These are phyloP conservation scores for Chamaecrista fasciculata DNA, from an alignment of 306 rosid genomes.

Conservation along the genomic window DNA sequence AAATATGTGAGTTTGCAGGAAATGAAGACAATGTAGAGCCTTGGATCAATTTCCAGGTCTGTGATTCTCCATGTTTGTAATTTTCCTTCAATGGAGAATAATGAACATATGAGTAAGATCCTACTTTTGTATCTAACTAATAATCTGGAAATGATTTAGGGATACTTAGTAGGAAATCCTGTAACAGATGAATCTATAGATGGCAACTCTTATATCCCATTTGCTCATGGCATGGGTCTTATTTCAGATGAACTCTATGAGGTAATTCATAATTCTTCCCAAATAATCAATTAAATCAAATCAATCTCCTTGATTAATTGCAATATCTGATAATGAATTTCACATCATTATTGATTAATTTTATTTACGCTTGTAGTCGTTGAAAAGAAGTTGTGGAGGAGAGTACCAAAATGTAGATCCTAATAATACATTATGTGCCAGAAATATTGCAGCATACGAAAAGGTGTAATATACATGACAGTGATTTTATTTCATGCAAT, in stretches of 20 bases:
- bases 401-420: conserved; percentile 24
- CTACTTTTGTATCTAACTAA: too few relatives aligned
- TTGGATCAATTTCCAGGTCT: neutral
- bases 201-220: conserved; percentile 14
- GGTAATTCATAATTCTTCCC: conserved; percentile 8
- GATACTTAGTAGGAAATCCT: conserved; percentile 47
- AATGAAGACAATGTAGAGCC: neutral
- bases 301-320: too few relatives aligned
- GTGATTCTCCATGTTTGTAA: too few relatives aligned
- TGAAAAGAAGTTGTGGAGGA: conserved; percentile 33
- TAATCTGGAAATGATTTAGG: conserved; percentile 26
- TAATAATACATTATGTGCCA: conserved; percentile 27
- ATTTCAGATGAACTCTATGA: conserved; percentile 43
- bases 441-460: neutral
- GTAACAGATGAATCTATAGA: neutral
- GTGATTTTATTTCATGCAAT: neutral
- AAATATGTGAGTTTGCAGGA: neutral
- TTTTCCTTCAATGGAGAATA: neutral
- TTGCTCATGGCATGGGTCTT: conserved; percentile 31
- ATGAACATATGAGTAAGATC: too few relatives aligned
- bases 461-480: neutral
- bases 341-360: too few relatives aligned
- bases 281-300: too few relatives aligned
- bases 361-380: conserved; percentile 15
- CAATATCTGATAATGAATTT: too few relatives aligned